Base-by-base conservation (phyloP, 371 early-diverging fungal genomes). In the Nosema muscidifuracis region DNA sequence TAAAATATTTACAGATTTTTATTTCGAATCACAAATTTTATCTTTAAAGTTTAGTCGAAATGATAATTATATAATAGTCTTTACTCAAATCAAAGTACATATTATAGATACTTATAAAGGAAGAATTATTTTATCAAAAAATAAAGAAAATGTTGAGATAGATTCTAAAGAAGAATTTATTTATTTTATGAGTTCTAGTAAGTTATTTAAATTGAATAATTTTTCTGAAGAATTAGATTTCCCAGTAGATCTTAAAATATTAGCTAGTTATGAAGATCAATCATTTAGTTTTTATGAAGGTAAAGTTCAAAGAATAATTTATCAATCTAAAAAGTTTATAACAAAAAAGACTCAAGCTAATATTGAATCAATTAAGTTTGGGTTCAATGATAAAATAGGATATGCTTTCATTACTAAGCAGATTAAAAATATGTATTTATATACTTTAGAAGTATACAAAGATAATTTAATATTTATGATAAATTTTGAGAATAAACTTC, bases 351-450 rank as follows among this genome's bases (percentile, higher is more conserved):
- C 61, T 18, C 65, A 73, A 38, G 65, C 44, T 20, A 69, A 74
- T 56, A 57, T 77, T 28, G 55, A 43, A 24, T 38, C 50, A 10
- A 53, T 73, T 33, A 51, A 61, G 9, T 77, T 77, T 47, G 24
- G 43, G 16, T 77, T 77, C 50, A 18, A 63, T 15, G 61, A 44
- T 26, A 53, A 28, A 1, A 40, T 47, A 28, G 30, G 73, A 34
- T 77, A 56, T 66, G 74, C 57, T n/a, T 43, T 68, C 7, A 44
- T 77, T 9, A 67, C 73, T 24, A 77, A 77, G 57, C 51, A 16
- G 20, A 65, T 71, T 26, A 57, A 71, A 2, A 33, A 55, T 36
- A 44, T n/a, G 15, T 6, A 18, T 9, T 30, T 65, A 1, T 66
- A 76, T 38, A 30, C 63, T 28, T 13, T 76, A 4, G 77, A 77